These are phyloP conservation scores for Lepidopterella palustris DNA, from an alignment of 495 filamentous ascomycete species.

Conservation along the genomic window DNA sequence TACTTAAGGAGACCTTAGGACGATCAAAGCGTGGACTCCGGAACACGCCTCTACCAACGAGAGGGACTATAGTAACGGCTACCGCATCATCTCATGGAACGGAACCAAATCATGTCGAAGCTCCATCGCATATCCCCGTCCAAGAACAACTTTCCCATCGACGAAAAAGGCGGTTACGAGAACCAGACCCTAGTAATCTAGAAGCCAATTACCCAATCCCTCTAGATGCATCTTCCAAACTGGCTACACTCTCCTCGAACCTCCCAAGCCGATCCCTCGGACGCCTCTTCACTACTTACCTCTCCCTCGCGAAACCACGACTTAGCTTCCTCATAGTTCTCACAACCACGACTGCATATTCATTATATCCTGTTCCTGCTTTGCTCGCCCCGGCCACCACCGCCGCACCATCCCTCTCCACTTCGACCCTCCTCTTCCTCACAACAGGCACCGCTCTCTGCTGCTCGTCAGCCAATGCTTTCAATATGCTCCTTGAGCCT, in stretches of 20 bases:
- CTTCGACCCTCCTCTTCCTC: constrained; percentile 86
- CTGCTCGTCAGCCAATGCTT: constrained; percentile 78
- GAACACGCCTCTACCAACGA: not conserved
- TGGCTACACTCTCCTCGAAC: constrained; percentile 66
- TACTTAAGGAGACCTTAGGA: constrained; percentile 15
- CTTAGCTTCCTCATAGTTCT: constrained; percentile 87
- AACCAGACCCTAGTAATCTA: constrained; percentile 8
- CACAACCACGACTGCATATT: constrained; percentile 85
- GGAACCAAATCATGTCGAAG: not conserved
- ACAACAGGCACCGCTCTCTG: constrained; percentile 82
- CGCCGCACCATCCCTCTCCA: constrained; percentile 73
- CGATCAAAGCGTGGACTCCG: constrained; percentile 14
- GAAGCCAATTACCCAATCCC: constrained; percentile 46
- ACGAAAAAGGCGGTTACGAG: constrained; percentile 30
- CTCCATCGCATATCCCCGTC: not conserved
- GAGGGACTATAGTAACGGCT: not conserved
- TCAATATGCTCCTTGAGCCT: constrained; percentile 96
- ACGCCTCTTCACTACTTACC: constrained; percentile 71
- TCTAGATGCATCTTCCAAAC: constrained; percentile 73
- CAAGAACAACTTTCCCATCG: constrained; percentile 34
- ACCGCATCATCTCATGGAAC: not conserved
- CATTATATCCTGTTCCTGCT: constrained; percentile 79
- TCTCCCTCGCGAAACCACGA: constrained; percentile 90
- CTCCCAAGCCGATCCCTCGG: constrained; percentile 62
- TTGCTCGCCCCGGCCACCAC: constrained; percentile 65